Evolutionary conservation across 495 filamentous ascomycete species (phyloP).

Genomic region (Hypoxylon fragiforme): DNA sequence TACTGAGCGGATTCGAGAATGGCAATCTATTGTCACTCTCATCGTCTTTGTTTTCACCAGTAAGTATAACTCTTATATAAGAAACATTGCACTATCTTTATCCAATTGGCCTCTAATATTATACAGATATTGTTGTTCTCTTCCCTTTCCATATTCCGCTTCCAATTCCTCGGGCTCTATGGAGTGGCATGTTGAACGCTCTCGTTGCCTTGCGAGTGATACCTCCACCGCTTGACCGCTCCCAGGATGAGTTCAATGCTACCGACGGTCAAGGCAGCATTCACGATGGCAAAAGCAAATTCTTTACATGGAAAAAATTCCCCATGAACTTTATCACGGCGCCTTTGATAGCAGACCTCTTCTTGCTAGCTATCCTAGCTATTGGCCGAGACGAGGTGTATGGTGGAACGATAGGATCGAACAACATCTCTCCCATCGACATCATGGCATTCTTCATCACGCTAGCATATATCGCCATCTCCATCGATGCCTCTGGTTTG

Average conservation of each 20-base stretch:
- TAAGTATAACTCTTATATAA: constrained; percentile 42
- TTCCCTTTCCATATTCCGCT: constrained; percentile 66
- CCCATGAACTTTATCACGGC: constrained; percentile 70
- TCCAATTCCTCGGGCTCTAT: constrained; percentile 53
- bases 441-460: constrained; percentile 72
- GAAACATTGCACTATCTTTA: neutral
- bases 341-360: constrained; percentile 66
- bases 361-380: constrained; percentile 63
- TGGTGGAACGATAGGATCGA: constrained; percentile 62
- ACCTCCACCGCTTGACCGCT: constrained; percentile 39
- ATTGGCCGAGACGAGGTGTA: constrained; percentile 64
- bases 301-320: constrained; percentile 52
- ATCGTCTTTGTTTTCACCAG: constrained; percentile 66
- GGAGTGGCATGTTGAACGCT: constrained; percentile 44
- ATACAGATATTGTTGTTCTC: constrained; percentile 62
- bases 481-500: constrained; percentile 69
- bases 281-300: constrained; percentile 25
- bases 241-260: constrained; percentile 3
- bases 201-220: constrained; percentile 55
- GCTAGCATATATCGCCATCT: constrained; percentile 74
- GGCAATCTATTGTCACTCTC: constrained; percentile 66
- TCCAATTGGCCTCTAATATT: constrained; percentile 1
- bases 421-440: constrained; percentile 63
- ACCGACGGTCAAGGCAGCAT: constrained; percentile 16
- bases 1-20: constrained; percentile 56